A percentile compares a stretch with the other conserved stretches of the same genome.
phyloP scores from a whole-genome alignment of 208 protist species.

The Hexamita inflata region DNA sequence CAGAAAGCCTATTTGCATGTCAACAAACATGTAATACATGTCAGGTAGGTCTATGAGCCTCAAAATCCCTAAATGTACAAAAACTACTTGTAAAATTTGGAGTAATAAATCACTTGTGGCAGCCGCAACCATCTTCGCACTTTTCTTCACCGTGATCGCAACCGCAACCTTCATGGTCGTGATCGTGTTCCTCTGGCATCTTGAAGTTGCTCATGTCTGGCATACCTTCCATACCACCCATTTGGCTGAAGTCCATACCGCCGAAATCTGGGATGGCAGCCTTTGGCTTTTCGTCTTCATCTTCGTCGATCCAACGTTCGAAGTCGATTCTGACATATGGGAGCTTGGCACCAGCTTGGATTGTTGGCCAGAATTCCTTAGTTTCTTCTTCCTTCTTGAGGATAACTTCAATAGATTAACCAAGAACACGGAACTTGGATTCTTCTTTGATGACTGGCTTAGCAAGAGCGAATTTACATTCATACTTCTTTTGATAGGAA shows the following conservation, averaged over 20 bases:
- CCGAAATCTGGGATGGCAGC: not conserved
- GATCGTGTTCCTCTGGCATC: too few relatives aligned
- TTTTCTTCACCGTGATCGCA: too few relatives aligned
- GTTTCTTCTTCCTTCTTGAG: not conserved
- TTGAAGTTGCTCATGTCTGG: not conserved
- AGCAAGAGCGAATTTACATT: slow-evolving; percentile 5
- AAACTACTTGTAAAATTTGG: too few relatives aligned
- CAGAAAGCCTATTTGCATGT: too few relatives aligned
- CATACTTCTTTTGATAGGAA: not conserved
- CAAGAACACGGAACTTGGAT: not conserved
- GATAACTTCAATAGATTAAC: not conserved
- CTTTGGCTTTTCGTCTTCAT: slow-evolving; percentile 2
- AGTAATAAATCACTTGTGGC: too few relatives aligned
- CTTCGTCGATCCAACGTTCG: slow-evolving; percentile 26
- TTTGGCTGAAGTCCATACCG: too few relatives aligned
- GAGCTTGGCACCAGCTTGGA: not conserved
- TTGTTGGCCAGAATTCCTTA: not conserved
- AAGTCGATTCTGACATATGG: slow-evolving; percentile 20
- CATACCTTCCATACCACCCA: not conserved
- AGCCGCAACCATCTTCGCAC: too few relatives aligned
- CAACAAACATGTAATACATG: too few relatives aligned
- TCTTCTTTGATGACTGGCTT: not conserved
- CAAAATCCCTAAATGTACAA: too few relatives aligned
- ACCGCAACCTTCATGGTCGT: too few relatives aligned
- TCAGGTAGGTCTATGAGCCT: too few relatives aligned